phyloP scores from a whole-genome alignment of 2,329 filamentous ascomycete species.

The Ophiocordyceps unilateralis region DNA sequence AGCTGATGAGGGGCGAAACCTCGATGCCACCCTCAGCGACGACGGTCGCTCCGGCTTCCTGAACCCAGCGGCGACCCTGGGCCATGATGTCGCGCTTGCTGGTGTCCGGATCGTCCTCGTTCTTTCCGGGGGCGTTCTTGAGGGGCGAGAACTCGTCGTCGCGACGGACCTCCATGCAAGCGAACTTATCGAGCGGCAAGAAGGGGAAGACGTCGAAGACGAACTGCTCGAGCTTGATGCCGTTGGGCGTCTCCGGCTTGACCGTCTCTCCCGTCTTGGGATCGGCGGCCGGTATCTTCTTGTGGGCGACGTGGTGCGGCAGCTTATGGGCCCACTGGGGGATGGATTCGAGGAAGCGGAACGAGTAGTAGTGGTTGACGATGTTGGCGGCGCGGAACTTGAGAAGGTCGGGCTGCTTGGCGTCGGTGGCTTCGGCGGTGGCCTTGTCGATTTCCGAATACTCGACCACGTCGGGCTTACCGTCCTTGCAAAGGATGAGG shows the following conservation, averaged over 20 bases:
- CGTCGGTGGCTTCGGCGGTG: slow-evolving; percentile 77
- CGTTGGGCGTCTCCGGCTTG: slow-evolving; percentile 90
- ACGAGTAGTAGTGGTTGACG: slow-evolving; percentile 99
- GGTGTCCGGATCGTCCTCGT: slow-evolving; percentile 87
- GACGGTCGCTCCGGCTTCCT: slow-evolving; percentile 61
- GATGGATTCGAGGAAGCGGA: slow-evolving; percentile 79
- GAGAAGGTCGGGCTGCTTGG: slow-evolving; percentile 62
- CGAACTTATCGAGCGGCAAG: slow-evolving; percentile 73
- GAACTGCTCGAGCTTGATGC: slow-evolving; percentile 98
- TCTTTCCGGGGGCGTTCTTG: slow-evolving; percentile 75
- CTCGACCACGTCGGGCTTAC: slow-evolving; percentile 91
- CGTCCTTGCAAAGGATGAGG: slow-evolving; percentile 86
- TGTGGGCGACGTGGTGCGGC: slow-evolving; percentile 88
- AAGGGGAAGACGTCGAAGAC: slow-evolving; percentile 97
- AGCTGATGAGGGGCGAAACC: slow-evolving; percentile 84
- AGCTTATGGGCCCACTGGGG: slow-evolving; percentile 72
- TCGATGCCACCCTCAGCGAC: slow-evolving; percentile 61
- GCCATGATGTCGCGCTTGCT: slow-evolving; percentile 79
- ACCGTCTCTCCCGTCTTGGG: slow-evolving; percentile 59
- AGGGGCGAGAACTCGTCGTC: slow-evolving; percentile 97
- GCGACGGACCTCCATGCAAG: slow-evolving; percentile 85
- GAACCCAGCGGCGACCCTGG: slow-evolving; percentile 75
- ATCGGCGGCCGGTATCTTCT: slow-evolving; percentile 90
- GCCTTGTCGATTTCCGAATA: slow-evolving; percentile 90
- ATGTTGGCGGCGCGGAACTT: slow-evolving; percentile 98